Percentiles rank a stretch among this genome's conserved stretches.
Conservation (phyloP, 176 grass and related monocot genomes). For the Hsuehochloa calcarea region DNA sequence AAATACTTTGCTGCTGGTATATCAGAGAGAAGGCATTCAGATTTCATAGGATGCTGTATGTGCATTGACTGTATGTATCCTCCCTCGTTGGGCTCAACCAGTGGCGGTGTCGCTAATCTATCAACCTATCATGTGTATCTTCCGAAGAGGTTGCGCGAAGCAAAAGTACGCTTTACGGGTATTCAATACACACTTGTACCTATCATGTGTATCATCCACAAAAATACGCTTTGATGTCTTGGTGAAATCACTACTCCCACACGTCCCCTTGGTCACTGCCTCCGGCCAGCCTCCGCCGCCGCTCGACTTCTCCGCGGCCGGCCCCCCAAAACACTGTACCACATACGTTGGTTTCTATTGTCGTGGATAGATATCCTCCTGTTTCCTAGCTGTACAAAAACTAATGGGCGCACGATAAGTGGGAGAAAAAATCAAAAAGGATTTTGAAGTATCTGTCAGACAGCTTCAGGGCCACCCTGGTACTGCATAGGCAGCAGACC, state of each 20-base stretch:
- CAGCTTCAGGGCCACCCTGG: neutral
- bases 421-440: too few species aligned
- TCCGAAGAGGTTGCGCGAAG: neutral
- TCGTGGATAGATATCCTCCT: too few species aligned
- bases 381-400: too few species aligned
- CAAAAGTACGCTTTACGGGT: neutral
- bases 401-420: too few species aligned
- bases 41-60: neutral
- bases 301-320: too few species aligned
- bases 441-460: neutral
- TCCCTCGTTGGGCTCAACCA: neutral
- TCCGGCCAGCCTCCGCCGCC: neutral
- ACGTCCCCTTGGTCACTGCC: neutral
- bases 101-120: too few species aligned
- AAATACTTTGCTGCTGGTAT: neutral
- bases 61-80: neutral
- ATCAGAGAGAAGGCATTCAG: neutral
- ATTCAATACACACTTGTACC: neutral
- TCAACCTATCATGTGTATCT: too few species aligned
- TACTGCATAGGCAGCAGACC: accelerated
- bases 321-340: too few species aligned
- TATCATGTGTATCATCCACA: too few species aligned
- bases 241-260: too few species aligned
- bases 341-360: too few species aligned
- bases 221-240: too few species aligned